phyloP scores from a whole-genome alignment of 2,329 filamentous ascomycete genomes.

The Sclerotinia subarctica region DNA sequence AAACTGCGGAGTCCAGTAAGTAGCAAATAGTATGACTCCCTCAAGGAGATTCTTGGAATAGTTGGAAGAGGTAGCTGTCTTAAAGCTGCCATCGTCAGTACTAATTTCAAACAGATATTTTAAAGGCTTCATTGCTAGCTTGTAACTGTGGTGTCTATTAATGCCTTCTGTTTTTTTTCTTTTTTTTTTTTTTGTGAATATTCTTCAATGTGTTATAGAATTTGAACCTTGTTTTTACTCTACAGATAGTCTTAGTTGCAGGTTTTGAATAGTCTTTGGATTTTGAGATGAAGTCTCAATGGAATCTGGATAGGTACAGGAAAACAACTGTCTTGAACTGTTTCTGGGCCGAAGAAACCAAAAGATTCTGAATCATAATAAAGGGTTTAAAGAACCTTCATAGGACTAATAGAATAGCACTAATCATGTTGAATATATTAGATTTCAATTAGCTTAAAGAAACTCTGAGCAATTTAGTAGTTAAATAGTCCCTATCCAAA shows the following conservation, averaged over 20 bases:
- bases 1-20: too few relatives aligned
- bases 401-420: accelerated
- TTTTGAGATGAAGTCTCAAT: slow-evolving; percentile 3
- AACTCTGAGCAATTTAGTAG: background rate
- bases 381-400: background rate
- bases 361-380: background rate
- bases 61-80: background rate
- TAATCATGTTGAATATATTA: accelerated
- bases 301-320: background rate
- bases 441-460: background rate
- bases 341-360: background rate
- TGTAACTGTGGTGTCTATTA: background rate
- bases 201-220: background rate
- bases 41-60: background rate
- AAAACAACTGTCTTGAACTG: background rate
- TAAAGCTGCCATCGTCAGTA: background rate
- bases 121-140: background rate
- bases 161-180: too few relatives aligned
- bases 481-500: background rate
- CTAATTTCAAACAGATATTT: background rate
- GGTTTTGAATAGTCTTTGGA: background rate
- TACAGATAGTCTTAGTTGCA: too few relatives aligned
- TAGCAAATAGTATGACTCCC: background rate
- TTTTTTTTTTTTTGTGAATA: background rate
- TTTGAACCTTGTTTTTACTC: background rate